These are phyloP conservation scores for Naganishia sp. DNA, from an alignment of 1,284 basidiomycete genomes.

Conservation along the genomic window DNA sequence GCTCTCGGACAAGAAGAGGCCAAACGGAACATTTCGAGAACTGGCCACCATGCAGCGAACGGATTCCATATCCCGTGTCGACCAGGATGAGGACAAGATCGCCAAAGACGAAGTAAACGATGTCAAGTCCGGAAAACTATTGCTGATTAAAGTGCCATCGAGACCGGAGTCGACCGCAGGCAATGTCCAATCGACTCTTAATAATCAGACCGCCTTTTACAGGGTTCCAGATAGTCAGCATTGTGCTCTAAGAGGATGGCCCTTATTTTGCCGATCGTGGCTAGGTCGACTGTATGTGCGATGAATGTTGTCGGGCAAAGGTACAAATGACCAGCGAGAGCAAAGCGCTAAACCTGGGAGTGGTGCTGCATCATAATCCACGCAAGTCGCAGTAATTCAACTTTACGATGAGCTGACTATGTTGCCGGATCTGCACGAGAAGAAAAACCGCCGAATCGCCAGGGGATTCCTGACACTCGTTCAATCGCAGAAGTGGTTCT, in stretches of 20 bases:
- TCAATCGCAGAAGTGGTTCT: slow-evolving; percentile 6
- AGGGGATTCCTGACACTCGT: slow-evolving; percentile 4
- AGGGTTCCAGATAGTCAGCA: too few species aligned
- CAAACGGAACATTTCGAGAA: slow-evolving; percentile 39
- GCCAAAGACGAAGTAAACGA: background rate
- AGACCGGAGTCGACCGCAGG: too few species aligned
- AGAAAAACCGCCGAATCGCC: background rate
- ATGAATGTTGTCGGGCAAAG: too few species aligned
- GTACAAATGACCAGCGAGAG: too few species aligned
- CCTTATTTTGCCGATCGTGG: too few species aligned
- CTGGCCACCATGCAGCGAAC: slow-evolving; percentile 35
- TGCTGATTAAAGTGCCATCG: background rate
- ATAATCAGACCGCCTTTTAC: too few species aligned
- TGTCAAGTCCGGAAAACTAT: background rate
- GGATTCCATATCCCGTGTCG: background rate
- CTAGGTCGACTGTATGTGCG: too few species aligned
- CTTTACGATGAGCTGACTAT: slow-evolving; percentile 4
- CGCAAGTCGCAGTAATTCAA: background rate
- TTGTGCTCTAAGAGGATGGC: too few species aligned
- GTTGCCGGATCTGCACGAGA: slow-evolving; percentile 5
- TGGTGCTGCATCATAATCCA: too few species aligned
- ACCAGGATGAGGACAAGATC: background rate
- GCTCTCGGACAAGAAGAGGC: slow-evolving; percentile 40
- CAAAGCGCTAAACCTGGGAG: too few species aligned
- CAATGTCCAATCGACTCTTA: too few species aligned